A percentile compares a stretch with the other conserved stretches of the same genome.
These are phyloP conservation scores for Mortierella sp. DNA, from an alignment of 371 early-diverging fungal species.

Conservation along the genomic window DNA sequence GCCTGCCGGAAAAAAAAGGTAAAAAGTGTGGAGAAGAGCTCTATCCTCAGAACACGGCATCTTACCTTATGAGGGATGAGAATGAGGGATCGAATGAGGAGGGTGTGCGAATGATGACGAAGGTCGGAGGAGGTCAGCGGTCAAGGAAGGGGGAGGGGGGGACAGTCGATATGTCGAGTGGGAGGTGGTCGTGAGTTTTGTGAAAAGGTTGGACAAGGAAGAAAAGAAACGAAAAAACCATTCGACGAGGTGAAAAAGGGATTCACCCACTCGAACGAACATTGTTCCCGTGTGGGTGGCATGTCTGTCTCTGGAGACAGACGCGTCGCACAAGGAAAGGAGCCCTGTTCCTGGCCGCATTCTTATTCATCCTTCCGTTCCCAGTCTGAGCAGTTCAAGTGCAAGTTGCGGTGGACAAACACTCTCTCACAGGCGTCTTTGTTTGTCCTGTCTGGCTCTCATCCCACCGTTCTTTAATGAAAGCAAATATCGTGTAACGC, in stretches of 20 bases:
- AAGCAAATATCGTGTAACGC: neutral
- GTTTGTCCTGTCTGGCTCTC: constrained; percentile 1
- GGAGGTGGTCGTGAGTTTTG: too few species aligned
- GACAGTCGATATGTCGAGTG: too few species aligned
- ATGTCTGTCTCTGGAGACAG: neutral
- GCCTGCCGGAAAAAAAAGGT: neutral
- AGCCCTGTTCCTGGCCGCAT: constrained; percentile 8
- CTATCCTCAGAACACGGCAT: too few species aligned
- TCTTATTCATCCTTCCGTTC: neutral
- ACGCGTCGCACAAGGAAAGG: constrained; percentile 25
- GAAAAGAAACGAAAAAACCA: constrained; percentile 16
- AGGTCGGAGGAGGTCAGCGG: too few species aligned
- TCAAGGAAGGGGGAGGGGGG: too few species aligned
- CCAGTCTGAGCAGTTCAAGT: neutral
- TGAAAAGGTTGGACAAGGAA: neutral
- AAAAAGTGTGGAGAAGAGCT: neutral
- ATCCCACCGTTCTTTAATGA: neutral
- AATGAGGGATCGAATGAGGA: neutral
- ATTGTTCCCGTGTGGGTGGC: neutral
- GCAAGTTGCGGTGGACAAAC: too few species aligned
- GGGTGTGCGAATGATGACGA: neutral
- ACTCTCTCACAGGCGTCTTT: too few species aligned
- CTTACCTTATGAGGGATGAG: neutral
- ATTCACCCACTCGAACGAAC: neutral
- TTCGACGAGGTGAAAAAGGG: too few species aligned